A percentile compares a stretch with the other conserved stretches of the same genome.
Evolutionary conservation across 768 basidiomycete genomes (phyloP).

Genomic region (Collybia sp.): DNA sequence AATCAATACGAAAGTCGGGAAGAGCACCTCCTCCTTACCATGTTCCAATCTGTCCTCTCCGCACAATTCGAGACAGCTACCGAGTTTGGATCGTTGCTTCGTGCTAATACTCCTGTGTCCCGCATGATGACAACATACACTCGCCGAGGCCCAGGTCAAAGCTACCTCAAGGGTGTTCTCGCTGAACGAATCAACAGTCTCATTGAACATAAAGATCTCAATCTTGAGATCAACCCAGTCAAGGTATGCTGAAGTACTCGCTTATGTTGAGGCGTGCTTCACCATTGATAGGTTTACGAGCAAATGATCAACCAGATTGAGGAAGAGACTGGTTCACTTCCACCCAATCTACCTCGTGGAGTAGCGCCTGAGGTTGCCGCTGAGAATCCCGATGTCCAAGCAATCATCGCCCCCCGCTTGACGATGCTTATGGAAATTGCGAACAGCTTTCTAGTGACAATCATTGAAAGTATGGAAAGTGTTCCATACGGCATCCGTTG

Average conservation of each 20-base stretch:
- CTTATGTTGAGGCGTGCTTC: constrained; percentile 1
- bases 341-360: constrained; percentile 86
- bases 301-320: constrained; percentile 99
- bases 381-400: constrained; percentile 92
- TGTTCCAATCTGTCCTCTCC: constrained; percentile 98
- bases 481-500: constrained; percentile 99
- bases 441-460: constrained; percentile 94
- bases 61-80: constrained; percentile 99
- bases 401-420: constrained; percentile 93
- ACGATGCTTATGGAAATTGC: constrained; percentile 99
- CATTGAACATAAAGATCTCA: constrained; percentile 99
- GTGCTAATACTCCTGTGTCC: constrained; percentile 98
- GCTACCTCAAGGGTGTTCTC: constrained; percentile 95
- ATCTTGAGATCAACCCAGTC: constrained; percentile 97
- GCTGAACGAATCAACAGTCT: constrained; percentile 98
- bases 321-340: constrained; percentile 91
- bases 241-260: constrained; percentile 51
- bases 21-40: constrained; percentile 96
- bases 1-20: constrained; percentile 99
- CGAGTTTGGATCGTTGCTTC: constrained; percentile 96
- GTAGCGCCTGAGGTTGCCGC: constrained; percentile 94
- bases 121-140: constrained; percentile 99
- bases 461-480: constrained; percentile 97
- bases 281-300: constrained; percentile 77
- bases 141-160: constrained; percentile 96